Evolutionary conservation across 78 protist genomes (phyloP), one percentile per base, ranked within the genome.

Genomic region (Anaeramoeba ignava): DNA sequence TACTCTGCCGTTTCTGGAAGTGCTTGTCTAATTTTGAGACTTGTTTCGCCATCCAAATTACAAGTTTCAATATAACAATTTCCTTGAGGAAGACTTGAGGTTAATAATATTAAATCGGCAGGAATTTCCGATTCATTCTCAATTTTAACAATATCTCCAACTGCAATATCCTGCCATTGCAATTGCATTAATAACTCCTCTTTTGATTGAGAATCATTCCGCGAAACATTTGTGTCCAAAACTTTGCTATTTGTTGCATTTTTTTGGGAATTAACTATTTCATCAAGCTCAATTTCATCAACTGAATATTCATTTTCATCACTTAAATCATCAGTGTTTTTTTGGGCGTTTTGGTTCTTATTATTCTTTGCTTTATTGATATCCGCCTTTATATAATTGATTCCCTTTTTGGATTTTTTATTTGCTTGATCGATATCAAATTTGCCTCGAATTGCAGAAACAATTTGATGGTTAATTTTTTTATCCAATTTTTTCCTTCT

Each of bases 51-150:
- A 39, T 84, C 87, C 31, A 84, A 42, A 39, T 84, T 84, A 33
- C n/a, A 33, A 2, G 87, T 84, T n/a, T 84, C 33, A 1, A 84
- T 82, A 42, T 84, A 84, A 68, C 93, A 91, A 36, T 87, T 73
- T 37, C 95, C 96, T 38, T 91, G 91, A 39, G 78, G 88, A 27
- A 84, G 87, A 2, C 90, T 39, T 17, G 91, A 34, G 36, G 89
- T 78, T 31, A 95, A 37, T 36, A 93, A 39, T 0, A 95, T 87
- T 27, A 89, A 67, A 80, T 95, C 97, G 1, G 96, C 97, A 2
- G 97, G 97, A 79, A 93, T 87, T 42, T 82, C 81, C 42, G 81
- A 80, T 39, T 89, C 86, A 81, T 88, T 84, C 79, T 83, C 40
- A 3, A 93, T 88, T 33, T 83, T 34, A 0, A 93, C 87, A 1